Conservation (phyloP, 305 asterid species). For the Fraxinus dipetala region DNA sequence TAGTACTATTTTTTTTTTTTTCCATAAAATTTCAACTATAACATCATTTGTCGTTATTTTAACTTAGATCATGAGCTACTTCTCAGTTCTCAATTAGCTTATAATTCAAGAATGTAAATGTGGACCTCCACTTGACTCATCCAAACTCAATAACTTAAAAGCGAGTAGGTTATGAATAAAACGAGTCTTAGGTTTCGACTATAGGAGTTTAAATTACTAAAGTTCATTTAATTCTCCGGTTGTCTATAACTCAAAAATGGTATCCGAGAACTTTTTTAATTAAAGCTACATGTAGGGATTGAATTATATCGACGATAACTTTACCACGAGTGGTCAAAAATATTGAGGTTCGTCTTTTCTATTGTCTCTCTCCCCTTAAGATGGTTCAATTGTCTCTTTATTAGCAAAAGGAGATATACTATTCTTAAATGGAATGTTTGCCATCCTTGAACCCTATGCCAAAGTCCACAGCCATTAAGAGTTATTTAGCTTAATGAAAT, state of each 20-base stretch:
- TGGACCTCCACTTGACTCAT: not conserved
- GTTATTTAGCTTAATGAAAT: not conserved
- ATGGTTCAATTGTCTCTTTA: not conserved
- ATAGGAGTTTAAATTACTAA: not conserved
- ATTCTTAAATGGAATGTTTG: not conserved
- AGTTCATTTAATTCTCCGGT: not conserved
- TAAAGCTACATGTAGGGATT: not conserved
- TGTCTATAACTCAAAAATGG: not conserved
- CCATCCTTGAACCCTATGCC: not conserved
- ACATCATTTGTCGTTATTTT: not conserved
- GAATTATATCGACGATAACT: not conserved
- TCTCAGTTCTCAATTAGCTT: not conserved
- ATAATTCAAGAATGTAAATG: not conserved
- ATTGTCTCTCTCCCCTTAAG: not conserved
- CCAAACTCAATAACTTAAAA: not conserved
- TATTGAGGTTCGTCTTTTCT: not conserved
- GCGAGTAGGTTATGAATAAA: not conserved
- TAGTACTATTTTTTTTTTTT: not conserved
- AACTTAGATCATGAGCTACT: not conserved
- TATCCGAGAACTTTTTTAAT: not conserved
- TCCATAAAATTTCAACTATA: not conserved
- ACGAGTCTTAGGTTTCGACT: not conserved
- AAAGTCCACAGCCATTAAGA: not conserved
- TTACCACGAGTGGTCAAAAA: not conserved
- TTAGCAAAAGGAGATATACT: not conserved